Conservation (phyloP, 2,329 filamentous ascomycete species). For the Ilyonectria robusta region DNA sequence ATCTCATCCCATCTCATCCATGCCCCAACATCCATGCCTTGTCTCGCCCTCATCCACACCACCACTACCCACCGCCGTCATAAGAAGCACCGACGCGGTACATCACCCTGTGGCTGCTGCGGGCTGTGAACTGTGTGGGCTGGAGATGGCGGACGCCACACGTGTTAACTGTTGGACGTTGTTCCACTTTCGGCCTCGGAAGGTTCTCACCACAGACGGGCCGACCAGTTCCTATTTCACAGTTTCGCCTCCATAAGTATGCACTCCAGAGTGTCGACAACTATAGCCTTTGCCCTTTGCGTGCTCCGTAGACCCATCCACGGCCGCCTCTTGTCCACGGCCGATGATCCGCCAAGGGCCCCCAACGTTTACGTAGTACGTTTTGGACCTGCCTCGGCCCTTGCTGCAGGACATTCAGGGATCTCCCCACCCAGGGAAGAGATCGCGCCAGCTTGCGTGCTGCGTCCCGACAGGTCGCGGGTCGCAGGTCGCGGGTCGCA, state of each 20-base stretch:
- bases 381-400: slow-evolving; percentile 25
- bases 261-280: not conserved
- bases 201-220: slow-evolving; percentile 25
- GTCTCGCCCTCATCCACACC: slow-evolving; percentile 21
- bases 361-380: slow-evolving; percentile 23
- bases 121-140: slow-evolving; percentile 23
- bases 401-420: slow-evolving; percentile 43
- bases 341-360: slow-evolving; percentile 27
- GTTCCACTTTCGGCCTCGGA: slow-evolving; percentile 14
- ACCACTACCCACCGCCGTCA: slow-evolving; percentile 19
- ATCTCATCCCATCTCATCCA: slow-evolving; percentile 29
- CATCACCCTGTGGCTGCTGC: not conserved
- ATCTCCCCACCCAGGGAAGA: slow-evolving; percentile 45
- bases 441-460: slow-evolving; percentile 45
- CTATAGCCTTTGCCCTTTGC: not conserved
- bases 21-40: slow-evolving; percentile 22
- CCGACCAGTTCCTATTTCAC: slow-evolving; percentile 15
- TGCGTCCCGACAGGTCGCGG: slow-evolving; percentile 33
- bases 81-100: not conserved
- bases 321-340: not conserved
- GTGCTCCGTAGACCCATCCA: not conserved
- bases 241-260: not conserved
- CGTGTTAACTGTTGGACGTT: slow-evolving; percentile 19
- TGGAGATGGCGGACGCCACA: slow-evolving; percentile 17
- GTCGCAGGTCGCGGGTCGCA: slow-evolving; percentile 31